These are phyloP conservation scores for Tylopilus felleus DNA, from an alignment of 768 basidiomycete species.

Conservation along the genomic window DNA sequence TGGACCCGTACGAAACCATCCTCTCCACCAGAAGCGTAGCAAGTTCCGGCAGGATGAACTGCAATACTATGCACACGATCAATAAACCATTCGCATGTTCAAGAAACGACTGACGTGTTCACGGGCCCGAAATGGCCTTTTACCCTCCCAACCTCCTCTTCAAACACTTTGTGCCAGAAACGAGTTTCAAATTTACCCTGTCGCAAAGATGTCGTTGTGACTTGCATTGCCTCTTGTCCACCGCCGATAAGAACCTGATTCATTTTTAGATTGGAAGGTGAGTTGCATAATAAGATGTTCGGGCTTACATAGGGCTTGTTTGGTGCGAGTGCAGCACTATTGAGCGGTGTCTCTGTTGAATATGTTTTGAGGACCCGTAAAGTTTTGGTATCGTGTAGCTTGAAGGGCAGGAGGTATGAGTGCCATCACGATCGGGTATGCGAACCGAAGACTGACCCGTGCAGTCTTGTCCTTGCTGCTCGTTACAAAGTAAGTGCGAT, in stretches of 20 bases:
- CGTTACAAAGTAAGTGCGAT: slow-evolving; percentile 93
- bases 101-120: slow-evolving; percentile 71
- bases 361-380: slow-evolving; percentile 91
- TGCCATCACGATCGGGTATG: neutral
- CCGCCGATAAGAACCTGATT: slow-evolving; percentile 84
- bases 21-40: slow-evolving; percentile 93
- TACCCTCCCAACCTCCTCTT: slow-evolving; percentile 95
- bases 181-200: slow-evolving; percentile 98
- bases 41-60: slow-evolving; percentile 82
- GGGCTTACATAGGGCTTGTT: slow-evolving; percentile 73
- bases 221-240: slow-evolving; percentile 96
- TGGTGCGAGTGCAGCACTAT: slow-evolving; percentile 87
- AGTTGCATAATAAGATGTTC: neutral
- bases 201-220: slow-evolving; percentile 89
- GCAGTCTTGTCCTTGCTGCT: slow-evolving; percentile 97
- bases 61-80: slow-evolving; percentile 62
- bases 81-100: neutral
- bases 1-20: slow-evolving; percentile 93
- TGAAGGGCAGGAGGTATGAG: slow-evolving; percentile 31
- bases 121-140: slow-evolving; percentile 97
- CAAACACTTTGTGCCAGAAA: slow-evolving; percentile 97
- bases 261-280: neutral
- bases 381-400: slow-evolving; percentile 84
- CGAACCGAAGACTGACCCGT: slow-evolving; percentile 49
- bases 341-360: slow-evolving; percentile 90